A percentile compares a stretch with the other conserved stretches of the same genome.
Conservation (phyloP, 2,329 filamentous ascomycete species). For the Domatiomyces globalis region DNA sequence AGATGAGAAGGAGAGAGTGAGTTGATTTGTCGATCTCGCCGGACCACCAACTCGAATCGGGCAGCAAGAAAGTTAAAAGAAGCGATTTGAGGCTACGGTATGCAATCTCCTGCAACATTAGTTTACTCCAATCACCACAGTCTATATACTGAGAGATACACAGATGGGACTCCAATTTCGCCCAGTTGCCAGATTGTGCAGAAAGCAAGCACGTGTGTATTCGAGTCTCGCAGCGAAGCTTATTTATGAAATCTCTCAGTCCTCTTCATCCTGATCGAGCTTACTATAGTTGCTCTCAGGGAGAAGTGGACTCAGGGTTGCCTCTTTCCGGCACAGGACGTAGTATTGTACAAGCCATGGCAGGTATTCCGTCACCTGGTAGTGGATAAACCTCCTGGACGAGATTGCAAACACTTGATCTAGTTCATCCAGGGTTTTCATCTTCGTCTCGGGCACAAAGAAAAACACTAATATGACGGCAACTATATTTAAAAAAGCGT, state of each 20-base stretch:
- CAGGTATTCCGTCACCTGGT: constrained; percentile 39
- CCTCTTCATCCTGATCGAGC: constrained; percentile 10
- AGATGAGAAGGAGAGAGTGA: too few species aligned
- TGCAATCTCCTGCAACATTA: too few species aligned
- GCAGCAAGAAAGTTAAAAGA: too few species aligned
- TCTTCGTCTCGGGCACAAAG: constrained; percentile 37
- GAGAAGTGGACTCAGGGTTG: constrained; percentile 33
- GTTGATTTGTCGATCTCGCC: too few species aligned
- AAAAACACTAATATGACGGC: constrained; percentile 47
- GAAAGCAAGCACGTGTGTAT: too few species aligned
- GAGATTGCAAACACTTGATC: constrained; percentile 33
- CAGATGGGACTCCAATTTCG: too few species aligned
- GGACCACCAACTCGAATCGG: too few species aligned
- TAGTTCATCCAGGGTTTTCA: constrained; percentile 39
- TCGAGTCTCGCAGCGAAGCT: too few species aligned
- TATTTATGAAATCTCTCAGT: too few species aligned
- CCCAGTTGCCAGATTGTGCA: too few species aligned
- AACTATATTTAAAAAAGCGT: constrained; percentile 39
- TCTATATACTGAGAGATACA: neutral
- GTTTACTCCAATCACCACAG: neutral
- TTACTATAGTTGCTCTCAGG: constrained; percentile 5
- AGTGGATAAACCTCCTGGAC: constrained; percentile 38
- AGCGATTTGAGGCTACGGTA: too few species aligned
- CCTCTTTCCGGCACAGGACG: constrained; percentile 36
- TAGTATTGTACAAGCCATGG: constrained; percentile 47